A percentile compares a stretch with the other conserved stretches of the same genome.
Evolutionary conservation across 805 yeast genomes (phyloP).

Genomic region (Metschnikowia santaceciliae): DNA sequence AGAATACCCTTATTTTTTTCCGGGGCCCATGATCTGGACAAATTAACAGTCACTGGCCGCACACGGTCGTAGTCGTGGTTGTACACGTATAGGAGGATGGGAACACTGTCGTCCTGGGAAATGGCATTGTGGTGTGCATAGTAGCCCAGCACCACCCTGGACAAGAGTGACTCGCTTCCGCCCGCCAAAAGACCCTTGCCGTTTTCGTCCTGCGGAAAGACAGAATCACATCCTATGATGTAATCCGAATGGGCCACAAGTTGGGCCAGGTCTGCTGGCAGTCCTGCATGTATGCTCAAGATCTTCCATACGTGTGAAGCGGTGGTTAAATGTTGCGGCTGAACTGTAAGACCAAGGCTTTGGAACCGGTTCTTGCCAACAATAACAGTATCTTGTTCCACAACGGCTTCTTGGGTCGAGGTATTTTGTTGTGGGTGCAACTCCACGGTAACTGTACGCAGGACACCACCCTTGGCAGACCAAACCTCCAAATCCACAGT

Average conservation of each 20-base stretch:
- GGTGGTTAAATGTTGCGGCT: conserved; percentile 70
- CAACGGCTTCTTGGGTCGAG: too few relatives aligned
- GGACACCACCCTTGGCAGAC: conserved; percentile 80
- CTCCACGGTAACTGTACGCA: conserved; percentile 30
- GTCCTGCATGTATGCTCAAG: conserved; percentile 61
- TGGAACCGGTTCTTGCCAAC: conserved; percentile 36
- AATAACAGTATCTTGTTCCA: neutral
- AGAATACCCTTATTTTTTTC: conserved; percentile 65
- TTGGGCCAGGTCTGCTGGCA: conserved; percentile 84
- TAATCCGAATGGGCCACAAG: conserved; percentile 83
- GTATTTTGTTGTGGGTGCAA: conserved; percentile 1
- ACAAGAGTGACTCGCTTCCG: conserved; percentile 81
- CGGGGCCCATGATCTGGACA: conserved; percentile 63
- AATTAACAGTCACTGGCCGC: conserved; percentile 77
- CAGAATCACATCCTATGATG: conserved; percentile 63
- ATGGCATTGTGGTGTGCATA: conserved; percentile 43
- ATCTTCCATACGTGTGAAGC: conserved; percentile 88
- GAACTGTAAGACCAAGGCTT: conserved; percentile 63
- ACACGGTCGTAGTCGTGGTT: conserved; percentile 83
- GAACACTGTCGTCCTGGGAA: conserved; percentile 32
- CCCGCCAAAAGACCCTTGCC: conserved; percentile 67
- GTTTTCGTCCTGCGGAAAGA: conserved; percentile 54
- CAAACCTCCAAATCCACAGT: conserved; percentile 61
- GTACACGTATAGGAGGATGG: conserved; percentile 56
- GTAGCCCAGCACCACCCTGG: conserved; percentile 59